phyloP scores from a whole-genome alignment of 1,284 basidiomycete species.

The Rhodotorula sp. region DNA sequence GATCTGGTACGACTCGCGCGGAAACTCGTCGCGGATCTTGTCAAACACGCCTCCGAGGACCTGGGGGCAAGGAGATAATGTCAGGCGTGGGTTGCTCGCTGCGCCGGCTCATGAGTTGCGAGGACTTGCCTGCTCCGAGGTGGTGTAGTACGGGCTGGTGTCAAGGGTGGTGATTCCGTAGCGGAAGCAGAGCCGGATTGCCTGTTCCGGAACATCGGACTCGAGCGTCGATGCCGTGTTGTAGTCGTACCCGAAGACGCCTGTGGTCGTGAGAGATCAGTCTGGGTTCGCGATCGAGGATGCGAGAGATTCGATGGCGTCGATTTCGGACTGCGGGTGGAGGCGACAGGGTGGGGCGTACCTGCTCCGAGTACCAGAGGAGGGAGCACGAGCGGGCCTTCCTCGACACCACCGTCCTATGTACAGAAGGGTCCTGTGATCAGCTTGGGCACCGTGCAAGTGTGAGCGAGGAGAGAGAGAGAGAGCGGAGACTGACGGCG shows the following conservation, averaged over 20 bases:
- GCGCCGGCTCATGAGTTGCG: no score
- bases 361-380: slow-evolving; percentile 31
- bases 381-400: slow-evolving; percentile 20
- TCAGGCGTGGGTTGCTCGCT: no score
- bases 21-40: slow-evolving; percentile 66
- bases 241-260: slow-evolving; percentile 41
- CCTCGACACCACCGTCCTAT: slow-evolving; percentile 5
- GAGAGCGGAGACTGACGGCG: not conserved
- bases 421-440: not conserved
- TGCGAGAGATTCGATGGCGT: no score
- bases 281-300: not conserved
- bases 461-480: no score
- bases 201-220: slow-evolving; percentile 27
- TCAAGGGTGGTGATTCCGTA: slow-evolving; percentile 90
- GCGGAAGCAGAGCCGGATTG: slow-evolving; percentile 48
- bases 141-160: slow-evolving; percentile 73
- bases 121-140: slow-evolving; percentile 65
- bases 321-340: no score
- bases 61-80: not conserved
- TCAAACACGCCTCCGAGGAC: slow-evolving; percentile 68
- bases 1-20: slow-evolving; percentile 69
- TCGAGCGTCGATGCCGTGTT: slow-evolving; percentile 28
- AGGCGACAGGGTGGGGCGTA: not conserved
- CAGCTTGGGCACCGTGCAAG: not conserved
- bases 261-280: slow-evolving; percentile 1